Conservation (phyloP, 805 yeast genomes). For the Zygosaccharomyces bailii region DNA sequence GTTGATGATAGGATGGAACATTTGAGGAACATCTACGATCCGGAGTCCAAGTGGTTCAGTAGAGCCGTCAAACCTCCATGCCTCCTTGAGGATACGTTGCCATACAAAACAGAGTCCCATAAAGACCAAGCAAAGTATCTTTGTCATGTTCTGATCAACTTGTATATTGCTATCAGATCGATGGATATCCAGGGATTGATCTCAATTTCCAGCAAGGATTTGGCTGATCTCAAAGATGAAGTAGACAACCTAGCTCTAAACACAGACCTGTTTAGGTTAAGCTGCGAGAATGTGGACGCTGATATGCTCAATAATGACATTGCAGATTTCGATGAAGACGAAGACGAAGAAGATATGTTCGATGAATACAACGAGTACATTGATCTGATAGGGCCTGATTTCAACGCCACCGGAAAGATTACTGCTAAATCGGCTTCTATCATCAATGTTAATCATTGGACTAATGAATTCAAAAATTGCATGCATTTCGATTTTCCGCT, state of each 20-base stretch:
- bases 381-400: slow-evolving; percentile 38
- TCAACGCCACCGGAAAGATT: slow-evolving; percentile 50
- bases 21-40: slow-evolving; percentile 30
- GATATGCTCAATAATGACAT: slow-evolving; percentile 31
- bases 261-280: slow-evolving; percentile 44
- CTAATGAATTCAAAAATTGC: slow-evolving; percentile 78
- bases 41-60: slow-evolving; percentile 40
- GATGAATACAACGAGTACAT: slow-evolving; percentile 34
- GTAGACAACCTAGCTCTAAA: slow-evolving; percentile 49
- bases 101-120: slow-evolving; percentile 69
- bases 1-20: slow-evolving; percentile 42
- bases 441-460: slow-evolving; percentile 76
- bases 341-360: slow-evolving; percentile 40
- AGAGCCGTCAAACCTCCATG: slow-evolving; percentile 36
- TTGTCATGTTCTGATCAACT: slow-evolving; percentile 72
- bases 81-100: slow-evolving; percentile 46
- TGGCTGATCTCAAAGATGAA: slow-evolving; percentile 44
- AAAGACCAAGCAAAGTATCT: slow-evolving; percentile 69
- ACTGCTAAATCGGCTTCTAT: slow-evolving; percentile 69
- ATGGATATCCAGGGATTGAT: slow-evolving; percentile 71
- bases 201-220: slow-evolving; percentile 62
- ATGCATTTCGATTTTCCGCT: slow-evolving; percentile 74
- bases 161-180: slow-evolving; percentile 73
- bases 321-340: slow-evolving; percentile 40
- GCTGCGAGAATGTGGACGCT: slow-evolving; percentile 16